These are phyloP conservation scores for Pseudofabraea citricarpa DNA, from an alignment of 2,329 filamentous ascomycete genomes.

Conservation along the genomic window DNA sequence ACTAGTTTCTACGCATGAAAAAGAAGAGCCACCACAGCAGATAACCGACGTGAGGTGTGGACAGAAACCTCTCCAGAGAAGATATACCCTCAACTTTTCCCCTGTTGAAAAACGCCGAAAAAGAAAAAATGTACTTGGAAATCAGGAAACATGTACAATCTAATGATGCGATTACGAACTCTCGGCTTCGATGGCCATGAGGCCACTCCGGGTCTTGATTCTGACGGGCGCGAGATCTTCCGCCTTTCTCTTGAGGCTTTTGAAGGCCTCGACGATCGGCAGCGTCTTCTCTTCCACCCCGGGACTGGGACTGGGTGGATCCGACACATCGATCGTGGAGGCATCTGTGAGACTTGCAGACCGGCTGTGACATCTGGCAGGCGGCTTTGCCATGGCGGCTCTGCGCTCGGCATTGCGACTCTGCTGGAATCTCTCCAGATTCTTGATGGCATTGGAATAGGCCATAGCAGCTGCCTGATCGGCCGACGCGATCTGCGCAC, in stretches of 20 bases:
- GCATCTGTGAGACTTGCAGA: constrained; percentile 1
- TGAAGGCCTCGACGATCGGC: neutral
- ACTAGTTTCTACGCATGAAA: too few species aligned
- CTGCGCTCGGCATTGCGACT: neutral
- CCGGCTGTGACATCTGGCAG: neutral
- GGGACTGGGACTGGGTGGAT: neutral
- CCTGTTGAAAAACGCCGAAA: too few species aligned
- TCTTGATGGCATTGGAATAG: constrained; percentile 1
- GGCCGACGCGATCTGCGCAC: neutral
- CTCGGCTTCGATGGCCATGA: neutral
- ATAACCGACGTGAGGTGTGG: too few species aligned
- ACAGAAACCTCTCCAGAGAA: too few species aligned
- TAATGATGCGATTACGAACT: neutral
- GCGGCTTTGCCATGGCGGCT: neutral
- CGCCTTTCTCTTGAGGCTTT: neutral
- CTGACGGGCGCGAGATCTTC: neutral
- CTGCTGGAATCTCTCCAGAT: constrained; percentile 1
- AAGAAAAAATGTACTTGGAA: too few species aligned
- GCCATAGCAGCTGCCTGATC: constrained; percentile 1
- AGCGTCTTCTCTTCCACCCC: neutral
- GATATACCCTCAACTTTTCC: too few species aligned
- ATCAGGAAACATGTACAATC: too few species aligned
- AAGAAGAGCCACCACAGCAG: too few species aligned
- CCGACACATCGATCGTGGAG: neutral
- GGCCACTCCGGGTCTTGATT: neutral